Base-by-base conservation (phyloP, 306 rosid genomes). In the Dryas alaskensis region DNA sequence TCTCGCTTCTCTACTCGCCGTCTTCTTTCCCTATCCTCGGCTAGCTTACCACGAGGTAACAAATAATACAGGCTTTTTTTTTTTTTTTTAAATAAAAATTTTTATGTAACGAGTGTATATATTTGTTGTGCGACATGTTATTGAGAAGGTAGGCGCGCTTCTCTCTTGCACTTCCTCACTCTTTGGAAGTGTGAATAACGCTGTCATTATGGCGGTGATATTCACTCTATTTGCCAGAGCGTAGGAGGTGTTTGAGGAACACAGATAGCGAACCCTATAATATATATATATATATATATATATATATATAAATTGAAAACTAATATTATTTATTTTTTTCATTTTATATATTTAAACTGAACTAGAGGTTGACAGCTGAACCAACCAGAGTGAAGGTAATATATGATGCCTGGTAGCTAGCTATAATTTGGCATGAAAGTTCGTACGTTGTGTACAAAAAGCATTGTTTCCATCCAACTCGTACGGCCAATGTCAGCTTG, bases 21-120 rank as follows among this genome's bases (percentile, higher is more conserved):
- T 87, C 87, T 42, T 89, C 72, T 9, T 90, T 40, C 98, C 98
- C 1, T 90, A 19, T 55, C 98, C 98, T 45, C 73, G 84, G 1
- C 78, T 93, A 0, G 82, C 96, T 19, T 69, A 70, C 68, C 47
- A 1, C 37, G 70, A 87, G 97, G 98, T 89, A 73, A 3, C 61
- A 19, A 8, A 4, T 19, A 19, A 17, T 22, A 22, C 22, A 0
- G 22, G 0, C 22, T 60, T 3, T 60, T 2, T 31, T 1, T 31
- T 31, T 31, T 31, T 31, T 31, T 31, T 1, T 1, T 2, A 1
- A 31, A 2, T 31, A 31, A 31, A 31, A 31, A 1, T 1, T 31
- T 31, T 31, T 31, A 31, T 1, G 37, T 31, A 31, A 31, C 2
- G 37, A 31, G 37, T 31, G 37, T 31, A 31, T 31, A 31, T 31